phyloP scores from a whole-genome alignment of 2,329 filamentous ascomycete species.

The Beauveria brongniartii region DNA sequence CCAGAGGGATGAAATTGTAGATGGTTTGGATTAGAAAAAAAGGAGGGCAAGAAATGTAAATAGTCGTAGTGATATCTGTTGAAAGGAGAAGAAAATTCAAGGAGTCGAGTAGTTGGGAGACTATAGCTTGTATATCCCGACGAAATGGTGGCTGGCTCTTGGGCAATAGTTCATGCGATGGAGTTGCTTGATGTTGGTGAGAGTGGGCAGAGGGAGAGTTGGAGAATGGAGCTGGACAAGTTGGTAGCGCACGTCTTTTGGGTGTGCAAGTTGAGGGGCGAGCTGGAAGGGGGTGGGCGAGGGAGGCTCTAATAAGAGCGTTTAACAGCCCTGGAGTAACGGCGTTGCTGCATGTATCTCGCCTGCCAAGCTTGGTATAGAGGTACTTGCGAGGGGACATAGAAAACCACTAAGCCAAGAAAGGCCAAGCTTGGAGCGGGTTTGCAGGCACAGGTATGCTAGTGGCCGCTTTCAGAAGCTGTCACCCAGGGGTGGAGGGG shows the following conservation, averaged over 20 bases:
- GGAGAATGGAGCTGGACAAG: too few species aligned
- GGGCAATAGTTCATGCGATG: background rate
- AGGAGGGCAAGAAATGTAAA: background rate
- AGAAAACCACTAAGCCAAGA: too few species aligned
- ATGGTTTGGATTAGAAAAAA: background rate
- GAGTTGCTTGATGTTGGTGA: background rate
- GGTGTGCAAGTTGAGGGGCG: background rate
- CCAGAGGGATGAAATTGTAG: background rate
- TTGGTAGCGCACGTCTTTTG: too few species aligned
- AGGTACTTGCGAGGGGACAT: too few species aligned
- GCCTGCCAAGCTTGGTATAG: too few species aligned
- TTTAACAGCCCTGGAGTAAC: background rate
- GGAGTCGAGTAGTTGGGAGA: background rate
- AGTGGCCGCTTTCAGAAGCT: background rate
- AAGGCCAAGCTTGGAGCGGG: too few species aligned
- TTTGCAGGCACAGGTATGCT: slow-evolving; percentile 3
- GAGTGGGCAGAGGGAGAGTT: background rate
- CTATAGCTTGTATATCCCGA: slow-evolving; percentile 7
- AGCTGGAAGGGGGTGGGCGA: background rate
- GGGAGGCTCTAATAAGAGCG: slow-evolving; percentile 4
- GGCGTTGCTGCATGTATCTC: background rate
- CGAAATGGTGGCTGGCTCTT: background rate
- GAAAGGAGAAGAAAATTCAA: background rate
- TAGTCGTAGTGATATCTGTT: background rate
- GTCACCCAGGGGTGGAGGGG: background rate